Base-by-base conservation (phyloP, 768 basidiomycete genomes). In the Grammothele lineata region DNA sequence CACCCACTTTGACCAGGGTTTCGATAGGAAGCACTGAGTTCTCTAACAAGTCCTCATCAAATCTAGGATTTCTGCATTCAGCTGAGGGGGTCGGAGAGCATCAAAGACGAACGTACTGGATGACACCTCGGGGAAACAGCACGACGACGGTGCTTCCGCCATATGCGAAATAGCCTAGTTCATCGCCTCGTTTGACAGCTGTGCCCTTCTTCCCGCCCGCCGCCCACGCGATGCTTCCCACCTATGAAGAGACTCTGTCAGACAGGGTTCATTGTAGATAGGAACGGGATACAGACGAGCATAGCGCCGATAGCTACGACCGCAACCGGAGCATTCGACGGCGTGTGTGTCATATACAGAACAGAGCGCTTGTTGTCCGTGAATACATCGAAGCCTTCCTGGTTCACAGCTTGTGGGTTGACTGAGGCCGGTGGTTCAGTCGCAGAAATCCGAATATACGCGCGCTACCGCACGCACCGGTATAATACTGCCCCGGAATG, bases 301-400 rank as follows among this genome's bases (percentile, higher is more conserved):
- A 92, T 74, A 7, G 89, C 89, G 3, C 89, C 90, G 48, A 92
- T 73, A 8, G 87, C 85, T 9, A 89, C 79, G 53, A 83, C 81
- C 0, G 78, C 87, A 14, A 90, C 66, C 11, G 72, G 71, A 15
- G 70, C 66, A 10, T 72, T 73, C 0, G 76, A 73, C 3, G 46
- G 55, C 2, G 51, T 46, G 53, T 81, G 79, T 43, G 71, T 74
- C 53, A 85, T 54, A 53, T 76, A 73, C 2, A 80, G 63, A 9
- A 82, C 66, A 2, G 78, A 76, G 10, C 85, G 75, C 41, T 71
- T 73, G 62, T 85, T 85, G 11, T 74, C 77, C 3, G 81, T 78
- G 58, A 86, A 76, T 11, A 85, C 81, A 57, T 84, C 80, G 26
- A 83, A 77, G 5, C 72, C 74, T 21, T 59, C 64, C 56, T 87